Percentiles rank a stretch among this genome's conserved stretches.
phyloP scores from a whole-genome alignment of 441 rosid species.

The Pelargonium australe region DNA sequence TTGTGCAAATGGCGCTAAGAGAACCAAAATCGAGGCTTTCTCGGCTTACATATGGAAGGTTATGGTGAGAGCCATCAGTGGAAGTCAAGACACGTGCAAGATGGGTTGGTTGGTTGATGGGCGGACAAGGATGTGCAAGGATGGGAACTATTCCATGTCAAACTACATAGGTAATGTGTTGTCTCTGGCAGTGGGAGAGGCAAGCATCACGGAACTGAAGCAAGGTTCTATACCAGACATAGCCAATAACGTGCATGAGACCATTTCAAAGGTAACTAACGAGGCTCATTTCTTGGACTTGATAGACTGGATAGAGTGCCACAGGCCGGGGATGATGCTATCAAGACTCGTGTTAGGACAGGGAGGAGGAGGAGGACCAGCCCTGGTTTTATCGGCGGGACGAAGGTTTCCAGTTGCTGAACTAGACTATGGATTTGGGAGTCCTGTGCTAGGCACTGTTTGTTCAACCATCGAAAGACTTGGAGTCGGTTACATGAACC shows the following conservation, averaged over 20 bases:
- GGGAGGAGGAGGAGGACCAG: constrained; percentile 75
- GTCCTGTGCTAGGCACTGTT: constrained; percentile 57
- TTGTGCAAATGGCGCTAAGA: constrained; percentile 33
- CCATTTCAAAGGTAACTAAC: constrained; percentile 47
- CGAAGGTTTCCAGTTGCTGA: constrained; percentile 63
- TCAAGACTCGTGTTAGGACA: constrained; percentile 55
- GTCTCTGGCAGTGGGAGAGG: constrained; percentile 62
- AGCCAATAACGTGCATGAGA: constrained; percentile 48
- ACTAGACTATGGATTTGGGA: constrained; percentile 75
- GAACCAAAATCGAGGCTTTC: constrained; percentile 78
- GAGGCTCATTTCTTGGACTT: constrained; percentile 63
- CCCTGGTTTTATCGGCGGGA: constrained; percentile 68
- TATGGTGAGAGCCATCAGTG: constrained; percentile 44
- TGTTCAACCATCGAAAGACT: constrained; percentile 54
- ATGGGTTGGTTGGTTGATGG: constrained; percentile 93
- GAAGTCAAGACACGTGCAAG: constrained; percentile 46
- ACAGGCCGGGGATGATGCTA: constrained; percentile 80
- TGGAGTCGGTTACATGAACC: constrained; percentile 74
- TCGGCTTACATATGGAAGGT: constrained; percentile 78
- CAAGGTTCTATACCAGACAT: constrained; percentile 46
- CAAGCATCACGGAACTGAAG: constrained; percentile 38
- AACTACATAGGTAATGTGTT: constrained; percentile 68
- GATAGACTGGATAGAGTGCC: constrained; percentile 81
- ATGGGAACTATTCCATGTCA: constrained; percentile 28
- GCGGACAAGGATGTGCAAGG: constrained; percentile 36